These are phyloP conservation scores for Corylus heterophylla DNA, from an alignment of 306 rosid genomes.

Conservation along the genomic window DNA sequence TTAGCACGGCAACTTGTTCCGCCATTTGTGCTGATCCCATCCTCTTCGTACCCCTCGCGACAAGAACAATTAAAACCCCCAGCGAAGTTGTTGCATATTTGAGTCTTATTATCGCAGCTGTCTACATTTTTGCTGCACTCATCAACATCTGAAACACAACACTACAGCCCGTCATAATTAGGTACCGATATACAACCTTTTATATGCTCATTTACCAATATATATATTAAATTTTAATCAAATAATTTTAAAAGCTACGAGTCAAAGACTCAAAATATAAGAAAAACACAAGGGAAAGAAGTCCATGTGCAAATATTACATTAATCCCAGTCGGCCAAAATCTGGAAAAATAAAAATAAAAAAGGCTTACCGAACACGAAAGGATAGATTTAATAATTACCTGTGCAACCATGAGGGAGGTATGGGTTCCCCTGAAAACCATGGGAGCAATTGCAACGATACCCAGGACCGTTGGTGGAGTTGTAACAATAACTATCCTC, in stretches of 20 bases:
- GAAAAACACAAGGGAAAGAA: too few species aligned
- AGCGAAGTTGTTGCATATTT: neutral
- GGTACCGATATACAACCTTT: neutral
- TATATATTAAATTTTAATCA: too few species aligned
- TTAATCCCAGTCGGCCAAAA: too few species aligned
- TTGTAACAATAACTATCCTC: slow-evolving; percentile 8
- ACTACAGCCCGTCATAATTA: neutral
- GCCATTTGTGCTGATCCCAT: neutral
- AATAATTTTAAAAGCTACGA: too few species aligned
- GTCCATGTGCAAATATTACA: too few species aligned
- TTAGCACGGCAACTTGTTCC: neutral
- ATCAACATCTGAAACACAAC: neutral
- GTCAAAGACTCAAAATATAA: too few species aligned
- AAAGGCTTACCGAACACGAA: neutral
- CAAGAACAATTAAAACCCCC: neutral
- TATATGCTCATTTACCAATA: too few species aligned
- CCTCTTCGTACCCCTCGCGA: neutral
- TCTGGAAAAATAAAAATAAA: too few species aligned
- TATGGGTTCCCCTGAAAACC: too few species aligned
- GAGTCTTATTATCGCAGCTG: neutral
- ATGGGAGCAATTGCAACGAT: slow-evolving; percentile 19
- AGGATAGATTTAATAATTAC: too few species aligned
- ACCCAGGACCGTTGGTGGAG: slow-evolving; percentile 18
- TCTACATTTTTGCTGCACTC: neutral
- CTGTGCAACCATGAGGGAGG: too few species aligned